These are phyloP conservation scores for Fusarium pseudograminearum DNA, from an alignment of 2,329 filamentous ascomycete genomes.

Conservation along the genomic window DNA sequence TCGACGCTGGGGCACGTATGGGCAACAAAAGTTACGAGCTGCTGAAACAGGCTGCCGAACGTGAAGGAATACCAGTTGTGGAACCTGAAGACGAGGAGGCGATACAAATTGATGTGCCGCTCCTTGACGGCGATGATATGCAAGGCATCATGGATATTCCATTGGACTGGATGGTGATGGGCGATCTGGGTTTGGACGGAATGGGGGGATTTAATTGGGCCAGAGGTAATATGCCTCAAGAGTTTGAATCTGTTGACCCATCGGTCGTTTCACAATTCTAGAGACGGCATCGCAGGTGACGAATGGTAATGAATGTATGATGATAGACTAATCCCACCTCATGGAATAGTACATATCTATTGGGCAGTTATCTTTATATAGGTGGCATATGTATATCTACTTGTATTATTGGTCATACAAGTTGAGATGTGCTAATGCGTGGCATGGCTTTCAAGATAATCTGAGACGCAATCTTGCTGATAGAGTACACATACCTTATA, in stretches of 20 bases:
- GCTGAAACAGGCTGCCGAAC: conserved; percentile 52
- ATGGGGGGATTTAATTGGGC: conserved; percentile 40
- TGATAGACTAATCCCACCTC: conserved; percentile 16
- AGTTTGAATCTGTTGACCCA: conserved; percentile 35
- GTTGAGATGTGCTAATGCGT: background rate
- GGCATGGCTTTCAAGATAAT: background rate
- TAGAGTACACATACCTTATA: background rate
- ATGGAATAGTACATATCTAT: background rate
- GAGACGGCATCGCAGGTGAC: background rate
- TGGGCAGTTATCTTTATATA: background rate
- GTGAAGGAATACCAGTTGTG: conserved; percentile 32
- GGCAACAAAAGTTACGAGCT: conserved; percentile 49
- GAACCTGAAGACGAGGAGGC: conserved; percentile 24
- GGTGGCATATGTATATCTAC: conserved; percentile 30
- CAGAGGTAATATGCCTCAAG: conserved; percentile 18
- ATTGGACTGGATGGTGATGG: conserved; percentile 44
- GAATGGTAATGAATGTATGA: background rate
- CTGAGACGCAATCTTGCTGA: background rate
- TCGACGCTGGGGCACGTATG: conserved; percentile 42
- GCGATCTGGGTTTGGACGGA: conserved; percentile 41
- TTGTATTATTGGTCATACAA: background rate
- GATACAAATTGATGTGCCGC: conserved; percentile 4
- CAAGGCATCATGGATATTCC: conserved; percentile 45
- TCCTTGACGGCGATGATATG: conserved; percentile 31
- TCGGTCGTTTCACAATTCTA: conserved; percentile 35